Percentiles rank a stretch among this genome's conserved stretches.
phyloP scores from a whole-genome alignment of 2,329 filamentous ascomycete species.

The Shiraia sp. region DNA sequence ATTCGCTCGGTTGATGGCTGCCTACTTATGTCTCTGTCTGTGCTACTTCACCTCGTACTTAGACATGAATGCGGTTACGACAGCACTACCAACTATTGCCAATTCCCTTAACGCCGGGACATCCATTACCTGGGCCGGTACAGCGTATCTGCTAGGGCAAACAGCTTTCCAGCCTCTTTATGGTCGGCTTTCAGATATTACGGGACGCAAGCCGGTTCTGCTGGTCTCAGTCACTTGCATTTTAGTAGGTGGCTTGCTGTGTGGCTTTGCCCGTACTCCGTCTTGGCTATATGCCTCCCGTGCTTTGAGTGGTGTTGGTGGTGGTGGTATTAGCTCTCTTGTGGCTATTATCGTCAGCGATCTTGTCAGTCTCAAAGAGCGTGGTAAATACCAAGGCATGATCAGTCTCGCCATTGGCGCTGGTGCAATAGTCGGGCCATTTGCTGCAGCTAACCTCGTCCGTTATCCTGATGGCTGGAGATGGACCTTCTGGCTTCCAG shows the following conservation, averaged over 20 bases:
- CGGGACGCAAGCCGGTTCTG: conserved; percentile 4
- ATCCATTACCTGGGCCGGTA: conserved; percentile 6
- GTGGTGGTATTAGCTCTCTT: conserved; percentile 30
- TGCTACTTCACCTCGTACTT: conserved; percentile 6
- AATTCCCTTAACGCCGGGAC: conserved; percentile 2
- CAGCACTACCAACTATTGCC: conserved; percentile 5
- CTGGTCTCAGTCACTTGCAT: conserved; percentile 1
- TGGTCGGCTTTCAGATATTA: conserved; percentile 6
- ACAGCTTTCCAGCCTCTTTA: conserved; percentile 3
- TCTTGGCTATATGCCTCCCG: conserved; percentile 32
- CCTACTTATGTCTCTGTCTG: conserved; percentile 6
- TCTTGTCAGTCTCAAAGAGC: conserved; percentile 29
- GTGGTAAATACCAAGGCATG: conserved; percentile 36
- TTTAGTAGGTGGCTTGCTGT: conserved; percentile 23
- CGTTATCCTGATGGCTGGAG: conserved; percentile 6
- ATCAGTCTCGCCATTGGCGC: conserved; percentile 7
- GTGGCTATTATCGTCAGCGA: conserved; percentile 37
- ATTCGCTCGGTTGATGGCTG: conserved; percentile 3
- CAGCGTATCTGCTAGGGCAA: conserved; percentile 1
- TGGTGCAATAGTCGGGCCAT: conserved; percentile 6
- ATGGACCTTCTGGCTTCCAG: not conserved
- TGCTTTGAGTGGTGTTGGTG: conserved; percentile 31
- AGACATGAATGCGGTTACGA: conserved; percentile 5
- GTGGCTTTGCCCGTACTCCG: conserved; percentile 22
- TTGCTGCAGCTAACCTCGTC: conserved; percentile 7